Evolutionary conservation across 2,329 filamentous ascomycete species (phyloP).

Genomic region (Fusarium stilboides): DNA sequence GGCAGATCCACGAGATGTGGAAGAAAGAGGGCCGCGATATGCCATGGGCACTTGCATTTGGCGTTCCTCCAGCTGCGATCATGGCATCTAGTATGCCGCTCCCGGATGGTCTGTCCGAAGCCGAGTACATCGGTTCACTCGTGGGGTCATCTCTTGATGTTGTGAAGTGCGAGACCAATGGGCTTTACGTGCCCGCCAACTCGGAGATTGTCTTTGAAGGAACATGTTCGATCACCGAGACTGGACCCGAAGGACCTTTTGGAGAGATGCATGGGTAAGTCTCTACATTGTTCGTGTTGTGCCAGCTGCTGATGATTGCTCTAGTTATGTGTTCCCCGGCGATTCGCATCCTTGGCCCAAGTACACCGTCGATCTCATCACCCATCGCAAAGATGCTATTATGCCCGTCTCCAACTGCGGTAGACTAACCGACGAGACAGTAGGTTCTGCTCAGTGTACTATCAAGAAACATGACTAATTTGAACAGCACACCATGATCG

Average conservation of each 20-base stretch:
- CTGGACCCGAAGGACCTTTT: slow-evolving; percentile 64
- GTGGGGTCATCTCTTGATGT: slow-evolving; percentile 61
- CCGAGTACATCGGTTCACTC: slow-evolving; percentile 64
- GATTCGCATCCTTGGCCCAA: slow-evolving; percentile 11
- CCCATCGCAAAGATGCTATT: slow-evolving; percentile 33
- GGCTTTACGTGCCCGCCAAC: slow-evolving; percentile 64
- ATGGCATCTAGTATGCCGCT: slow-evolving; percentile 64
- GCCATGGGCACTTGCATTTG: slow-evolving; percentile 64
- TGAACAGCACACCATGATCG: slow-evolving; percentile 40
- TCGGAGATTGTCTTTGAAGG: slow-evolving; percentile 67
- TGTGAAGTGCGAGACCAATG: slow-evolving; percentile 66
- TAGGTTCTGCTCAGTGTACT: not conserved
- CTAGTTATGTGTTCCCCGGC: slow-evolving; percentile 2
- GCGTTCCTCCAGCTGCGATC: slow-evolving; percentile 66
- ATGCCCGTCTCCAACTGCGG: slow-evolving; percentile 33
- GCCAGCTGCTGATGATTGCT: not conserved
- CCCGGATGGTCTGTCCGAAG: slow-evolving; percentile 58
- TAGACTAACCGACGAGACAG: slow-evolving; percentile 21
- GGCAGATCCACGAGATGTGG: slow-evolving; percentile 64
- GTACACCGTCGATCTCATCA: slow-evolving; percentile 34
- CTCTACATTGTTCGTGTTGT: too few species aligned
- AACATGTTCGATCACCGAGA: slow-evolving; percentile 52
- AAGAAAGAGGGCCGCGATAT: slow-evolving; percentile 60
- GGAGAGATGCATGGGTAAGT: slow-evolving; percentile 57
- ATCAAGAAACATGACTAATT: not conserved